Conservation (phyloP, 192 early-diverging fungal species). For the Radiomyces spectabilis region DNA sequence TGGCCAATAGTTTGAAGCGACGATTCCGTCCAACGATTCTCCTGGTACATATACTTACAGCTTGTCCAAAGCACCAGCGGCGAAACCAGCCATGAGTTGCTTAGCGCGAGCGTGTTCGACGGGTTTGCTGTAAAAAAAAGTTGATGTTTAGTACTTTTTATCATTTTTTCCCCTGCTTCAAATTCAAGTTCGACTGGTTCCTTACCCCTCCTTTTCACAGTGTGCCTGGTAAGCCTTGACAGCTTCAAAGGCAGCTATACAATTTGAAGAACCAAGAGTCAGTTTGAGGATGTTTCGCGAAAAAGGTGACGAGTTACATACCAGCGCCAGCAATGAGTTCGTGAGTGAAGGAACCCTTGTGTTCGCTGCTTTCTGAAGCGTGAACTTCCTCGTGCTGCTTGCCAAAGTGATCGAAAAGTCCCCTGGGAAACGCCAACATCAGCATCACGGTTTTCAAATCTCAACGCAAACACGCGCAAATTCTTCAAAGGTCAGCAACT, state of each 20-base stretch:
- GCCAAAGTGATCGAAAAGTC: slow-evolving; percentile 11
- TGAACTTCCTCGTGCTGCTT: slow-evolving; percentile 13
- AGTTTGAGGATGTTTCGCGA: background rate
- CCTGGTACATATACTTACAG: no score
- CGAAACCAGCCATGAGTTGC: slow-evolving; percentile 30
- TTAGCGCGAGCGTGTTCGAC: slow-evolving; percentile 29
- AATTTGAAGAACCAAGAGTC: no score
- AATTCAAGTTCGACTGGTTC: no score
- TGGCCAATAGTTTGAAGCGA: no score
- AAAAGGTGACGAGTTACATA: slow-evolving; percentile 5
- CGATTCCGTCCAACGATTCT: no score
- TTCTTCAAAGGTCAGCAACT: no score
- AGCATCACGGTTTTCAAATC: no score
- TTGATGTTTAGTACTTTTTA: no score
- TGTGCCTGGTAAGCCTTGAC: slow-evolving; percentile 25
- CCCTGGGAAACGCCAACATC: slow-evolving; percentile 22
- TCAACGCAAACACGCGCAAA: no score
- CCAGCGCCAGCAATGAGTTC: slow-evolving; percentile 33
- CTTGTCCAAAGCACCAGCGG: slow-evolving; percentile 32
- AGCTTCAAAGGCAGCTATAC: slow-evolving; percentile 19
- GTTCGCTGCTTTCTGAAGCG: background rate
- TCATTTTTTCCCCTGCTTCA: no score
- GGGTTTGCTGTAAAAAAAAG: slow-evolving; percentile 17
- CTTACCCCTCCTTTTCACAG: slow-evolving; percentile 17
- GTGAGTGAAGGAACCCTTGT: slow-evolving; percentile 26